Conservation (phyloP, 2,329 filamentous ascomycete genomes). For the Paracamarosporium sp. region DNA sequence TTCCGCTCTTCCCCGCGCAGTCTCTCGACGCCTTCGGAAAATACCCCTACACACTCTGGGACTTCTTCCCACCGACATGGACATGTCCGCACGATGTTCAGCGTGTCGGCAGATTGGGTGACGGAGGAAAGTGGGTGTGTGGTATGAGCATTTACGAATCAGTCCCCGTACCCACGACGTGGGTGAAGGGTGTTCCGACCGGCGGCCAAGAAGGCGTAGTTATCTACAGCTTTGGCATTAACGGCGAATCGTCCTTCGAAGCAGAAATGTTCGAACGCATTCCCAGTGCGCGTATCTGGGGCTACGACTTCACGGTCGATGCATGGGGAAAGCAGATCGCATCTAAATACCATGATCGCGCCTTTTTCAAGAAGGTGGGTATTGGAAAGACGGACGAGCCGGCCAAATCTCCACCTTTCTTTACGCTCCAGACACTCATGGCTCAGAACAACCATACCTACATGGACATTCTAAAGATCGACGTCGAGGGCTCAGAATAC, state of each 20-base stretch:
- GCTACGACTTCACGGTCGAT: slow-evolving; percentile 41
- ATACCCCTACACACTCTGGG: slow-evolving; percentile 42
- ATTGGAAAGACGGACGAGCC: slow-evolving; percentile 35
- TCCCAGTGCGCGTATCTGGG: slow-evolving; percentile 39
- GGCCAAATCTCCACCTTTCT: slow-evolving; percentile 30
- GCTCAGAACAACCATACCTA: slow-evolving; percentile 41
- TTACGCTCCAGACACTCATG: slow-evolving; percentile 37
- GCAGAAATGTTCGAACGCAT: slow-evolving; percentile 42
- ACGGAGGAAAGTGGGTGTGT: slow-evolving; percentile 45
- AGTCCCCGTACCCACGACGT: slow-evolving; percentile 23
- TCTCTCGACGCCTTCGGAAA: slow-evolving; percentile 30
- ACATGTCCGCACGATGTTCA: slow-evolving; percentile 43
- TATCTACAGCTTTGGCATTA: slow-evolving; percentile 43
- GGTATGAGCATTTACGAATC: slow-evolving; percentile 42
- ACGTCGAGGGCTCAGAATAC: slow-evolving; percentile 42
- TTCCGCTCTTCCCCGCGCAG: slow-evolving; percentile 37
- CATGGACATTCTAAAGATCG: slow-evolving; percentile 44
- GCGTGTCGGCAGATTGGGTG: slow-evolving; percentile 38
- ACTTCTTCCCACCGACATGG: slow-evolving; percentile 42
- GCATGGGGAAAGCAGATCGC: slow-evolving; percentile 40
- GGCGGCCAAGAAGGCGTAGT: slow-evolving; percentile 30
- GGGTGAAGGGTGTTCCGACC: slow-evolving; percentile 12
- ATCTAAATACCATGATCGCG: slow-evolving; percentile 16
- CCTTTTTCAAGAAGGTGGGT: slow-evolving; percentile 39
- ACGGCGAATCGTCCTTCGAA: slow-evolving; percentile 43